Conservation (phyloP, 176 grass and related monocot species). For the Melocanna baccifera region DNA sequence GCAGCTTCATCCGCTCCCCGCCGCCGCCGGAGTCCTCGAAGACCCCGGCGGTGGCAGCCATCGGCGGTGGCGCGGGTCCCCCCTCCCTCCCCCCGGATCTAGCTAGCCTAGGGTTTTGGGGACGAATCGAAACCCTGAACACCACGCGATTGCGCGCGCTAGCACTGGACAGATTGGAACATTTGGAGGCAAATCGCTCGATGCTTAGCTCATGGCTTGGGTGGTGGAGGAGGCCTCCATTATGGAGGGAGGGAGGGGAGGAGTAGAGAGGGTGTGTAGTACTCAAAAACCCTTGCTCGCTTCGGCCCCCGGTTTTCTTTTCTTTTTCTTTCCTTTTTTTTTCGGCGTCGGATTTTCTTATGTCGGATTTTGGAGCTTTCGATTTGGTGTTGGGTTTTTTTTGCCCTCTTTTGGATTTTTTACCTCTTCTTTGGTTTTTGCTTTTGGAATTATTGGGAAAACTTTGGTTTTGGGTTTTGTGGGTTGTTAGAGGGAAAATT, state of each 20-base stretch:
- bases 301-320: constrained; percentile 5
- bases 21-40: constrained; percentile 22
- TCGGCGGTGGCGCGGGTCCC: constrained; percentile 24
- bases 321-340: neutral
- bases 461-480: neutral
- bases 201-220: neutral
- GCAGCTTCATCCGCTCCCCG: constrained; percentile 60
- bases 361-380: constrained; percentile 1
- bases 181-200: neutral
- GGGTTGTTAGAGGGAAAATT: neutral
- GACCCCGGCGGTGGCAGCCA: constrained; percentile 48
- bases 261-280: neutral
- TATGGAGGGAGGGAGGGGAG: neutral
- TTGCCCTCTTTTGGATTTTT: neutral
- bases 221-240: too few species aligned
- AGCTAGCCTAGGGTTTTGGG: constrained; percentile 7
- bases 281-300: constrained; percentile 50
- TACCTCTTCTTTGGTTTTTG: neutral
- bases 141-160: neutral
- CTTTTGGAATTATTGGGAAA: neutral
- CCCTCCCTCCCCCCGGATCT: constrained; percentile 23
- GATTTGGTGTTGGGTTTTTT: neutral
- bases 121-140: constrained; percentile 23
- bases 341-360: constrained; percentile 29
- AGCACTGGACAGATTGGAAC: neutral